These are phyloP conservation scores for Sanguinoderma infundibulare DNA, from an alignment of 1,284 basidiomycete genomes.

Conservation along the genomic window DNA sequence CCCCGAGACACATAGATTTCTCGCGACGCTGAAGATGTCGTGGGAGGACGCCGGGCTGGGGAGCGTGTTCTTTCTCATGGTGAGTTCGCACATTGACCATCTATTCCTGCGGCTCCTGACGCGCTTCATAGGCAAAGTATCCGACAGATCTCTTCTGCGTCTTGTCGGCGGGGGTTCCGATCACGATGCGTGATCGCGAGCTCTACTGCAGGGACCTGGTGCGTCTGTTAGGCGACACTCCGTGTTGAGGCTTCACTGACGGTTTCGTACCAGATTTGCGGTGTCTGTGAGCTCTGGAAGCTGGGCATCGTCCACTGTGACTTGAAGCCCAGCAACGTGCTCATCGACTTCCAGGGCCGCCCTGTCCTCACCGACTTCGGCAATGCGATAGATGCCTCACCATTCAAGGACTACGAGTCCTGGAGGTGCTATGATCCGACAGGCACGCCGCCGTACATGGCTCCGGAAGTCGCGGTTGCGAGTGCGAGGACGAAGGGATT, in stretches of 20 bases:
- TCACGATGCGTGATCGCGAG: background rate
- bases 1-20: background rate
- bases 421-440: background rate
- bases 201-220: constrained; percentile 8
- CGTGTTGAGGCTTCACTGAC: background rate
- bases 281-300: constrained; percentile 21
- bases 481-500: constrained; percentile 5
- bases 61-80: constrained; percentile 9
- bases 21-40: constrained; percentile 4
- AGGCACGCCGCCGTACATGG: constrained; percentile 3
- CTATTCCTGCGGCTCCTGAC: background rate
- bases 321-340: constrained; percentile 33
- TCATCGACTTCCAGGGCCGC: constrained; percentile 25
- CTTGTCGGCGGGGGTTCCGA: background rate
- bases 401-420: constrained; percentile 22
- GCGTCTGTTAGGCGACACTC: background rate
- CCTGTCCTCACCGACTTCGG: constrained; percentile 30
- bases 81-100: background rate
- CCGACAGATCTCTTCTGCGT: constrained; percentile 1
- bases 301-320: constrained; percentile 28
- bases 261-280: constrained; percentile 22
- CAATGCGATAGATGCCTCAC: constrained; percentile 35
- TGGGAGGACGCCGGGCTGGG: constrained; percentile 8
- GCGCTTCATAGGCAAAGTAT: background rate
- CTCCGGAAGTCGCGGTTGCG: constrained; percentile 14